Conservation (phyloP, 2,329 filamentous ascomycete genomes). For the Aspergillus puulaauensis region DNA sequence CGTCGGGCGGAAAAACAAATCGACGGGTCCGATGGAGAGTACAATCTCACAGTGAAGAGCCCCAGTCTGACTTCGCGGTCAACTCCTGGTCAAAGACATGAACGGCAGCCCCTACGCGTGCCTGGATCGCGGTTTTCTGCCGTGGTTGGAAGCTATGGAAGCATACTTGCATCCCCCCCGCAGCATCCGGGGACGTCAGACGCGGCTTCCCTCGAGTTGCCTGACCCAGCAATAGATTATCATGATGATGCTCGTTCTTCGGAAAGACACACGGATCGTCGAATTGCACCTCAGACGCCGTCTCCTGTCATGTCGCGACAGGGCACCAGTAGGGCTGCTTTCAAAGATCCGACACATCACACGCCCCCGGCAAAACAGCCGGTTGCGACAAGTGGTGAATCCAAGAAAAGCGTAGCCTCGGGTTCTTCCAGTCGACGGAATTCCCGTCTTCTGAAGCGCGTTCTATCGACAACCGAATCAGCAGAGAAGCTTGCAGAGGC, state of each 20-base stretch:
- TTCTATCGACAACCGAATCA: constrained; percentile 39
- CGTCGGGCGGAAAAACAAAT: constrained; percentile 22
- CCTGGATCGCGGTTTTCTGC: constrained; percentile 36
- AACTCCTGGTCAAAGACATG: constrained; percentile 39
- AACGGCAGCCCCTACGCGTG: constrained; percentile 35
- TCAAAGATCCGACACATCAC: neutral
- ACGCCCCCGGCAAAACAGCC: constrained; percentile 14
- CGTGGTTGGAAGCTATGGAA: constrained; percentile 58
- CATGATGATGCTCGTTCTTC: constrained; percentile 25
- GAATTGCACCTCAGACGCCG: constrained; percentile 22
- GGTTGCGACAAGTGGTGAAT: constrained; percentile 6
- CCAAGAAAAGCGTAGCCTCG: constrained; percentile 24
- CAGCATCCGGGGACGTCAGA: constrained; percentile 29
- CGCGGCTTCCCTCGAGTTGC: constrained; percentile 58
- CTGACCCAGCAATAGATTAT: constrained; percentile 60
- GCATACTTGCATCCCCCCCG: constrained; percentile 59
- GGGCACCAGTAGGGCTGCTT: constrained; percentile 10
- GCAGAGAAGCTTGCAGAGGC: constrained; percentile 51
- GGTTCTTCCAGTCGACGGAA: constrained; percentile 23
- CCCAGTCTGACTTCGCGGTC: constrained; percentile 31
- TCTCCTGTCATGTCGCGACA: constrained; percentile 25
- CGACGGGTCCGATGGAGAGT: constrained; percentile 15
- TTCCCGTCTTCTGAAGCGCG: constrained; percentile 37
- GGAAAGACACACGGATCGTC: constrained; percentile 15
- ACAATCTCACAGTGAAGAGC: constrained; percentile 13